Conservation (phyloP, 2,329 filamentous ascomycete species). For the Chrysoporthe cubensis region DNA sequence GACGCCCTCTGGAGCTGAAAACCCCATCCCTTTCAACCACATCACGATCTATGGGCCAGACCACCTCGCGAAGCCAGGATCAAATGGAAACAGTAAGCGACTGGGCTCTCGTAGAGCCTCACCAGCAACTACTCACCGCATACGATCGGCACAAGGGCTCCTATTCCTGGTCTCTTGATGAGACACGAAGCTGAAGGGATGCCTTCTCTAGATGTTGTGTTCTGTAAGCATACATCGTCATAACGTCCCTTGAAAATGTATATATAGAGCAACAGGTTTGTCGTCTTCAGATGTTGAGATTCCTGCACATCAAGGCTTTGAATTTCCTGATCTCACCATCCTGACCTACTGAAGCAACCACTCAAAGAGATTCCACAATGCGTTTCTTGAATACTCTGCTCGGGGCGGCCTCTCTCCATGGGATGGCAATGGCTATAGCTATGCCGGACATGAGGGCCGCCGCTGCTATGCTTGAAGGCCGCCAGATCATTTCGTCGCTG, state of each 20-base stretch:
- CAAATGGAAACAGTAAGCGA: neutral
- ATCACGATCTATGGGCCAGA: neutral
- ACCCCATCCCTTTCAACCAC: neutral
- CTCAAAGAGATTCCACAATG: neutral
- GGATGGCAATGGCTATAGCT: neutral
- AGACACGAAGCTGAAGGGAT: neutral
- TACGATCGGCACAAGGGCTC: too few species aligned
- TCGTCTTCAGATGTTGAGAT: neutral
- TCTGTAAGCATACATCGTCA: neutral
- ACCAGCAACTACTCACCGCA: too few species aligned
- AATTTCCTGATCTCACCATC: neutral
- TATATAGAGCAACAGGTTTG: neutral
- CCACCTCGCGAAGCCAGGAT: neutral
- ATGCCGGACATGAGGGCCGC: neutral
- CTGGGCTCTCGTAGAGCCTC: too few species aligned
- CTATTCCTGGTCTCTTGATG: neutral
- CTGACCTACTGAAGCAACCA: neutral
- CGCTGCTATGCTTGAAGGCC: neutral
- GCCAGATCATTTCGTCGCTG: conserved; percentile 3
- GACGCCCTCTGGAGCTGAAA: neutral
- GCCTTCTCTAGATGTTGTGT: neutral
- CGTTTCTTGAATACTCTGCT: neutral
- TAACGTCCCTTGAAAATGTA: neutral
- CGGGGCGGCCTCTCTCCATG: neutral
- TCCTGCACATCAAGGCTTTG: neutral